Evolutionary conservation across 768 basidiomycete genomes (phyloP).

Genomic region (Solioccasus polychromus): DNA sequence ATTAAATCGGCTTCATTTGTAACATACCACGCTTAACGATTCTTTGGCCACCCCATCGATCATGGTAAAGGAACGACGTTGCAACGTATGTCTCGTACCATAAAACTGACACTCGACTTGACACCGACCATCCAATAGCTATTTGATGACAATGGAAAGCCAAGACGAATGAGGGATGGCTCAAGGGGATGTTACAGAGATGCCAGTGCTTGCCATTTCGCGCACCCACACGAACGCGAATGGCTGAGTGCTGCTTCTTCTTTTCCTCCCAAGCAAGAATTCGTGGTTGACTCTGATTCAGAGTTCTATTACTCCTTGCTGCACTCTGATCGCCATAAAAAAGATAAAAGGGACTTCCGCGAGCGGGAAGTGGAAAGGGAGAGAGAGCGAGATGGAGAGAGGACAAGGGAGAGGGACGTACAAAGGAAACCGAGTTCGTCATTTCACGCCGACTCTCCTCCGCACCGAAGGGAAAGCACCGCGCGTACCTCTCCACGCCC

Average conservation of each 20-base stretch:
- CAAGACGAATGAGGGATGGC: slow-evolving; percentile 21
- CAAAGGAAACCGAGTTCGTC: slow-evolving; percentile 11
- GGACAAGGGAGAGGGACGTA: not conserved
- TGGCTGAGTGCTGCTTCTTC: slow-evolving; percentile 32
- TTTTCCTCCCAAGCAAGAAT: slow-evolving; percentile 19
- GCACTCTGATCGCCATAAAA: slow-evolving; percentile 9
- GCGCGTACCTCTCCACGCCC: slow-evolving; percentile 11
- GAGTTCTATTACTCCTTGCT: slow-evolving; percentile 22
- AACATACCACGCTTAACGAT: not conserved
- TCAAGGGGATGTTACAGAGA: slow-evolving; percentile 21
- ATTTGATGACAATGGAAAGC: slow-evolving; percentile 27
- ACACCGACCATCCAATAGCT: slow-evolving; percentile 16
- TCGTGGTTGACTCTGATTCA: slow-evolving; percentile 20
- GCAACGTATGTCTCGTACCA: slow-evolving; percentile 25
- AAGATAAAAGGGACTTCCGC: slow-evolving; percentile 8
- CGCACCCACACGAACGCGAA: slow-evolving; percentile 30
- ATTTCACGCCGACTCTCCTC: slow-evolving; percentile 6
- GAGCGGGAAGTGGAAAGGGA: slow-evolving; percentile 9
- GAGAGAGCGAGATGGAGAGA: not conserved
- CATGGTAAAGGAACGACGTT: slow-evolving; percentile 25
- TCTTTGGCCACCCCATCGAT: no score
- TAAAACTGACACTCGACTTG: slow-evolving; percentile 2
- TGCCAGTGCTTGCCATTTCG: slow-evolving; percentile 26
- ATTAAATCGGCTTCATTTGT: no score
- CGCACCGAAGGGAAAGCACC: slow-evolving; percentile 18